Percentiles rank a stretch among this genome's conserved stretches.
These are phyloP conservation scores for Epithemia pelagica DNA, from an alignment of 108 stramenopile species.

Conservation along the genomic window DNA sequence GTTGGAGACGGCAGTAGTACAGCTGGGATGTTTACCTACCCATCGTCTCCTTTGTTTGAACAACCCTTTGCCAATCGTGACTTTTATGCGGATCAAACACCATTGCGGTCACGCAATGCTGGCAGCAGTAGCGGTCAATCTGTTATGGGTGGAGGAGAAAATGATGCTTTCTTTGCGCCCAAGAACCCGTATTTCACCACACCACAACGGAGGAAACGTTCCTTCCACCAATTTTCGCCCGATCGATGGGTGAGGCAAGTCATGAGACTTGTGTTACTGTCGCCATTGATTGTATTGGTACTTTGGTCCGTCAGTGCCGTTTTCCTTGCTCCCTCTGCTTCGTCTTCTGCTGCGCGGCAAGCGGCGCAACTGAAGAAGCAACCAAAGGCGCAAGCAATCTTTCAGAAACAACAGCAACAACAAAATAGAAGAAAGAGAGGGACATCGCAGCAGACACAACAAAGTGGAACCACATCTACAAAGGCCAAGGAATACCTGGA, in stretches of 20 bases:
- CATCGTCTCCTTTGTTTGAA: neutral
- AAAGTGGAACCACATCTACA: neutral
- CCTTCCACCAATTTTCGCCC: neutral
- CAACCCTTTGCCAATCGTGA: neutral
- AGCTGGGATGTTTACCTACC: neutral
- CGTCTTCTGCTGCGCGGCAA: conserved; percentile 5
- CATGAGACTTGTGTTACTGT: conserved; percentile 27
- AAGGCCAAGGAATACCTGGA: neutral
- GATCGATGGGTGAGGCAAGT: conserved; percentile 19
- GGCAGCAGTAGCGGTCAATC: neutral
- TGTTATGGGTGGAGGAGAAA: neutral
- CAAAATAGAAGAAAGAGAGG: neutral
- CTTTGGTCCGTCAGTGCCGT: conserved; percentile 23
- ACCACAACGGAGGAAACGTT: neutral
- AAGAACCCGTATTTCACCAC: neutral
- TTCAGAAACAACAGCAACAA: conserved; percentile 4
- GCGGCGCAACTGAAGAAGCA: neutral
- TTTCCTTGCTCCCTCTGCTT: conserved; percentile 16
- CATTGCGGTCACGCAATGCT: neutral
- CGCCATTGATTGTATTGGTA: conserved; percentile 28
- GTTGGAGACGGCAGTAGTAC: neutral
- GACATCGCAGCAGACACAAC: neutral
- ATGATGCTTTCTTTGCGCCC: neutral
- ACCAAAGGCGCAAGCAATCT: neutral
- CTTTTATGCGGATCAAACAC: neutral